A percentile compares a stretch with the other conserved stretches of the same genome.
Conservation (phyloP, 257 asterid genomes). For the Solanum neorickii region DNA sequence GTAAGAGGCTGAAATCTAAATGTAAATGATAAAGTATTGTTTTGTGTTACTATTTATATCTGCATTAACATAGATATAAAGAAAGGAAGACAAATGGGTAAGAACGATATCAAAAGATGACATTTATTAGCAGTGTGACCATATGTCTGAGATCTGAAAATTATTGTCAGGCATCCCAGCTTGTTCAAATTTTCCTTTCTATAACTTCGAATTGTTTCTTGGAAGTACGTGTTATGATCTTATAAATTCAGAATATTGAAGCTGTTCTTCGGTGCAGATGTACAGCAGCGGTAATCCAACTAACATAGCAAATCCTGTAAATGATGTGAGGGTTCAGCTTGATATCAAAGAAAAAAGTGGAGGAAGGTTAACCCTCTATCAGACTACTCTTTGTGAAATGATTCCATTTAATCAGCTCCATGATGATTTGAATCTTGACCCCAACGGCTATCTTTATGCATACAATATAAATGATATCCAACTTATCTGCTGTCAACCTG, state of each 20-base stretch:
- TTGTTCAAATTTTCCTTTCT: background rate
- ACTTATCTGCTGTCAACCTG: constrained; percentile 89
- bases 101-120: background rate
- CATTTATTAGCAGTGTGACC: background rate
- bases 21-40: background rate
- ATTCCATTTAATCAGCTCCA: constrained; percentile 47
- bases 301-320: constrained; percentile 89
- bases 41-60: background rate
- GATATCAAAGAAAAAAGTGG: constrained; percentile 58
- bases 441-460: constrained; percentile 45
- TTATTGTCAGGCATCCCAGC: background rate
- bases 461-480: constrained; percentile 75
- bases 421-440: constrained; percentile 47
- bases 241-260: background rate
- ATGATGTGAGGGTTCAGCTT: constrained; percentile 83
- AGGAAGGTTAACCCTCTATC: constrained; percentile 78
- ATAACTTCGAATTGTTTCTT: background rate
- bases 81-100: background rate
- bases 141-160: background rate
- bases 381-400: constrained; percentile 84
- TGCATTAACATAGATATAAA: background rate
- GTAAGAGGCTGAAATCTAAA: background rate
- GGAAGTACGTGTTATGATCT: background rate
- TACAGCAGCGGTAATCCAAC: constrained; percentile 99
- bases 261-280: constrained; percentile 47